A percentile compares a stretch with the other conserved stretches of the same genome.
These are phyloP conservation scores for Agastache rugosa DNA, from an alignment of 257 asterid species.

Conservation along the genomic window DNA sequence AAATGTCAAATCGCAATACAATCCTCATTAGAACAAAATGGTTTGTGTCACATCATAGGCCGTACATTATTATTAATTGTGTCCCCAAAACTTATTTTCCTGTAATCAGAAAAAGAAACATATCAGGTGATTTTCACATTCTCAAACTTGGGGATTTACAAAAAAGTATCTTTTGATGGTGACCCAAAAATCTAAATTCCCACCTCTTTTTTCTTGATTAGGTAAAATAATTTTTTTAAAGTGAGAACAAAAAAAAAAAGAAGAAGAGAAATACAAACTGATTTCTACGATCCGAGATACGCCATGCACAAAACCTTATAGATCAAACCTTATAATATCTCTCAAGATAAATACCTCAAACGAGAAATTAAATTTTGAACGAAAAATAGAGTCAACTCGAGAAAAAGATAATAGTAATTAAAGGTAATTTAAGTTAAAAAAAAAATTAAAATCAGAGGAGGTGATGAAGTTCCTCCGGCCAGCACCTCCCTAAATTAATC, in stretches of 20 bases:
- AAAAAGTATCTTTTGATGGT: slow-evolving; percentile 32
- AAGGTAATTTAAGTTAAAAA: too few species aligned
- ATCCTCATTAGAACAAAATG: slow-evolving; percentile 37
- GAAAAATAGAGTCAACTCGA: too few species aligned
- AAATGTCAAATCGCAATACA: slow-evolving; percentile 36
- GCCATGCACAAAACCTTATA: too few species aligned
- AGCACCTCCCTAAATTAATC: too few species aligned
- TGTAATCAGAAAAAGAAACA: slow-evolving; percentile 44
- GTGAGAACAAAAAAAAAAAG: too few species aligned
- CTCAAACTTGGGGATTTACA: slow-evolving; percentile 27
- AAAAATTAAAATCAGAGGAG: too few species aligned
- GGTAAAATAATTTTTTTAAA: too few species aligned
- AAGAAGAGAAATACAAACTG: too few species aligned
- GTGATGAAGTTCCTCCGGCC: too few species aligned
- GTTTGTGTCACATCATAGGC: slow-evolving; percentile 50
- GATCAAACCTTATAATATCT: neutral
- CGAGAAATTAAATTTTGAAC: too few species aligned
- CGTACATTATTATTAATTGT: slow-evolving; percentile 37
- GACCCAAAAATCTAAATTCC: slow-evolving; percentile 32
- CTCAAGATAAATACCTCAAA: neutral
- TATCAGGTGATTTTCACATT: slow-evolving; percentile 50
- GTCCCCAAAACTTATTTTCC: slow-evolving; percentile 41
- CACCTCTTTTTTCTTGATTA: neutral
- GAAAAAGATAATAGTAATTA: too few species aligned
- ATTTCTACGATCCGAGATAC: too few species aligned